phyloP scores from a whole-genome alignment of 2,329 filamentous ascomycete genomes.

The Coleophoma cylindrospora region DNA sequence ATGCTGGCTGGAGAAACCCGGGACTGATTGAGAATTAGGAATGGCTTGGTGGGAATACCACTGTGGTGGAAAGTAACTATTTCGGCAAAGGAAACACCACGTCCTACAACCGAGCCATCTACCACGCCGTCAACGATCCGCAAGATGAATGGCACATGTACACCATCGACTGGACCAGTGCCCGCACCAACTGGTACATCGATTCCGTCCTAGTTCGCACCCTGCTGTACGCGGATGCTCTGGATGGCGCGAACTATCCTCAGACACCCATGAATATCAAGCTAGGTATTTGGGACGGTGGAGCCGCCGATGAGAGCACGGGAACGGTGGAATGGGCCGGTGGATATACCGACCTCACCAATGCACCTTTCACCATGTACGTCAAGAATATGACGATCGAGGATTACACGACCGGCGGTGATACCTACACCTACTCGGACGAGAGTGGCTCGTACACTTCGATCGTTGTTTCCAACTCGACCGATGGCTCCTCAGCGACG shows the following conservation, averaged over 20 bases:
- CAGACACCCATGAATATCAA: slow-evolving; percentile 73
- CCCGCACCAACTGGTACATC: slow-evolving; percentile 63
- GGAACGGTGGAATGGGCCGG: slow-evolving; percentile 67
- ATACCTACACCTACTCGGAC: slow-evolving; percentile 17
- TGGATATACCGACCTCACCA: slow-evolving; percentile 58
- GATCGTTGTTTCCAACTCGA: not conserved
- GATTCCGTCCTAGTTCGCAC: slow-evolving; percentile 63
- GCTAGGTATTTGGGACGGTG: slow-evolving; percentile 63
- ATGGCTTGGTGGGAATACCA: slow-evolving; percentile 64
- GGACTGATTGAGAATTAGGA: slow-evolving; percentile 34
- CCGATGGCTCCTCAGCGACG: not conserved
- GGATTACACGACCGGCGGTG: slow-evolving; percentile 54
- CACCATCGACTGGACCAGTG: slow-evolving; percentile 67
- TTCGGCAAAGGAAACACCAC: slow-evolving; percentile 70
- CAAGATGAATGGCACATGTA: slow-evolving; percentile 62
- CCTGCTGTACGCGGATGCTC: slow-evolving; percentile 54
- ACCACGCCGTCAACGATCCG: slow-evolving; percentile 51
- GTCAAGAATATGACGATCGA: slow-evolving; percentile 56
- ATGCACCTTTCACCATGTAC: slow-evolving; percentile 69
- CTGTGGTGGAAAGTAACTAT: slow-evolving; percentile 66
- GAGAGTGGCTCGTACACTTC: not conserved
- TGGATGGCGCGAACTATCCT: slow-evolving; percentile 60
- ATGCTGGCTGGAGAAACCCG: not conserved
- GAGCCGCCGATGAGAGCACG: slow-evolving; percentile 47
- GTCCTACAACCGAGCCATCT: slow-evolving; percentile 64